These are phyloP conservation scores for Capsicum rhomboideum DNA, from an alignment of 257 asterid species.

Conservation along the genomic window DNA sequence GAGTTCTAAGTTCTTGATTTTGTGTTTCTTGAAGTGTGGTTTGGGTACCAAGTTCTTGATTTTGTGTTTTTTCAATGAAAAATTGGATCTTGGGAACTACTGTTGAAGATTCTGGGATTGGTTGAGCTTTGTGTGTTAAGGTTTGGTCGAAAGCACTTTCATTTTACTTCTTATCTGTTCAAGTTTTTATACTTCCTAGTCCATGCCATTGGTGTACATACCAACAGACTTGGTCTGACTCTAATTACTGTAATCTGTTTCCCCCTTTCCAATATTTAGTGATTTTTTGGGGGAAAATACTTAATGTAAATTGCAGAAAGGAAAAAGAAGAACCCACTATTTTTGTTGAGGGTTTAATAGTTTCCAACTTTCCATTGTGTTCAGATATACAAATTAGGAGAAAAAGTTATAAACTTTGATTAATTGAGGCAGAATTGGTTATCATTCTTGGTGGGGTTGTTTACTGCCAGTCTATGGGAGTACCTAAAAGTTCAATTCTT, in stretches of 20 bases:
- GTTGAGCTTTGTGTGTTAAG: constrained; percentile 31
- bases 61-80: constrained; percentile 29
- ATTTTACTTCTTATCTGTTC: not conserved
- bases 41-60: constrained; percentile 33
- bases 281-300: constrained; percentile 12
- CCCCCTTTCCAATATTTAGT: constrained; percentile 26
- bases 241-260: constrained; percentile 20
- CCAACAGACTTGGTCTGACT: constrained; percentile 18
- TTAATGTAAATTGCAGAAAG: too few species aligned
- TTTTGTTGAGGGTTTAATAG: constrained; percentile 67
- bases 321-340: constrained; percentile 17
- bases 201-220: constrained; percentile 17
- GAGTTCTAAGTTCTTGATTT: constrained; percentile 39
- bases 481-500: constrained; percentile 40
- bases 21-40: too few species aligned
- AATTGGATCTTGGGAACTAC: constrained; percentile 31
- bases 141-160: constrained; percentile 5
- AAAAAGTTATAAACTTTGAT: not conserved
- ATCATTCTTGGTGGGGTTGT: constrained; percentile 21
- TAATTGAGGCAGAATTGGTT: not conserved
- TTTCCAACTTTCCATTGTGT: not conserved
- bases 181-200: constrained; percentile 10
- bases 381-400: not conserved
- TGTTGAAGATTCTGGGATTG: constrained; percentile 68
- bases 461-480: constrained; percentile 48